Conservation (phyloP, 2,329 filamentous ascomycete species). For the Phoma sp. region DNA sequence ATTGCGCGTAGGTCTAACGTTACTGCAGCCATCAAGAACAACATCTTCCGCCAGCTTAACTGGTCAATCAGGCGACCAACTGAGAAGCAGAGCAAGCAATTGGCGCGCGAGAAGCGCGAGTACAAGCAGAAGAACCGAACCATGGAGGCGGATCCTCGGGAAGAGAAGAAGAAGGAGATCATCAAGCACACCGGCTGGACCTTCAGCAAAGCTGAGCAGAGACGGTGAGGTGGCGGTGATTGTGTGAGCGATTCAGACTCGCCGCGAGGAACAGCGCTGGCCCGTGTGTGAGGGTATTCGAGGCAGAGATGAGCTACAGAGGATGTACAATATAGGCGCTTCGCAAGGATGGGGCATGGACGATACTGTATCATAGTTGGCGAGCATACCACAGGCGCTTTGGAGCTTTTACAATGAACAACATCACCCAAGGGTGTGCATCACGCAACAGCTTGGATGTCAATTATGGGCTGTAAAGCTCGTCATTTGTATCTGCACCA, state of each 20-base stretch:
- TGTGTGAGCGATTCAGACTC: too few relatives aligned
- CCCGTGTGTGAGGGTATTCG: too few relatives aligned
- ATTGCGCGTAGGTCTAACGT: neutral
- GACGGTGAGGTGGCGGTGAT: neutral
- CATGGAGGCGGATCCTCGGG: conserved; percentile 30
- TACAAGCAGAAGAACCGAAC: conserved; percentile 24
- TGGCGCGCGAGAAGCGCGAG: conserved; percentile 30
- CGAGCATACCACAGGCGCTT: conserved; percentile 30
- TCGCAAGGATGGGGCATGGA: neutral
- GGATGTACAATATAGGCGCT: conserved; percentile 13
- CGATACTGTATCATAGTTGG: conserved; percentile 30
- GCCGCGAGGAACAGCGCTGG: too few relatives aligned
- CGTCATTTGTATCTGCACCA: too few relatives aligned
- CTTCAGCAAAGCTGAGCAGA: conserved; percentile 17
- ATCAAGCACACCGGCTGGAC: conserved; percentile 40
- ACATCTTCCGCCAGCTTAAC: conserved; percentile 41
- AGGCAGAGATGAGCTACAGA: neutral
- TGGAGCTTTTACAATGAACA: conserved; percentile 13
- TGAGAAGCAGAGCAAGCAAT: conserved; percentile 40
- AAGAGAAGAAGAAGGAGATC: conserved; percentile 36
- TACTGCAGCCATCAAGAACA: conserved; percentile 42
- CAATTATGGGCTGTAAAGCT: neutral
- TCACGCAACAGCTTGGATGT: neutral
- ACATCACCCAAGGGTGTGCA: neutral
- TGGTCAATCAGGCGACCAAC: conserved; percentile 38